phyloP scores from a whole-genome alignment of 2,329 filamentous ascomycete genomes.

The Fusarium haematococcum region DNA sequence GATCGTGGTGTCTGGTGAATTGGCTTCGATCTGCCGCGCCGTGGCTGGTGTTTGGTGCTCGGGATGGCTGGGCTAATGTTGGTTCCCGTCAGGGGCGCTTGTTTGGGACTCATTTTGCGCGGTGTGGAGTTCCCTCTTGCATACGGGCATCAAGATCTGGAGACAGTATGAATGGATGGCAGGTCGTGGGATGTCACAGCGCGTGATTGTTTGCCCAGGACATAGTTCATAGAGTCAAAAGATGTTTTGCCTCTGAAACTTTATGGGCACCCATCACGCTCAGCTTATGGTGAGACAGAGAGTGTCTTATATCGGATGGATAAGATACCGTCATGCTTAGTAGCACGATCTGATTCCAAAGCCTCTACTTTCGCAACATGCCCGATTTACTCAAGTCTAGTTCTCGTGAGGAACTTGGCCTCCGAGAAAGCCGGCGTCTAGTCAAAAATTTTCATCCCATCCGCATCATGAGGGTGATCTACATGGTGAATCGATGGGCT shows the following conservation, averaged over 20 bases:
- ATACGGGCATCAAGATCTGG: neutral
- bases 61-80: conserved; percentile 17
- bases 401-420: neutral
- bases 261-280: neutral
- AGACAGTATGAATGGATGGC: neutral
- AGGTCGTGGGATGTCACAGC: neutral
- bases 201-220: neutral
- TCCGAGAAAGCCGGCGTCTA: neutral
- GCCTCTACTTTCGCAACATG: neutral
- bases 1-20: conserved; percentile 6
- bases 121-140: neutral
- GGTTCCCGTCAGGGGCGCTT: neutral
- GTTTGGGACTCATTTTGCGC: neutral
- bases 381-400: neutral
- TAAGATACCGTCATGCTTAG: neutral
- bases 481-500: neutral
- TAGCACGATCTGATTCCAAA: neutral
- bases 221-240: neutral
- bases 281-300: neutral
- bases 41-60: conserved; percentile 22
- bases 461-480: neutral
- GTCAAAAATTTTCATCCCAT: neutral
- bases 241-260: neutral
- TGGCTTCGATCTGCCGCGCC: conserved; percentile 1
- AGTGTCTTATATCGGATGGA: neutral